Percentiles rank a stretch among this genome's conserved stretches.
phyloP scores from a whole-genome alignment of 1,139 yeast species.

The Entelexis paramagnoliae region DNA sequence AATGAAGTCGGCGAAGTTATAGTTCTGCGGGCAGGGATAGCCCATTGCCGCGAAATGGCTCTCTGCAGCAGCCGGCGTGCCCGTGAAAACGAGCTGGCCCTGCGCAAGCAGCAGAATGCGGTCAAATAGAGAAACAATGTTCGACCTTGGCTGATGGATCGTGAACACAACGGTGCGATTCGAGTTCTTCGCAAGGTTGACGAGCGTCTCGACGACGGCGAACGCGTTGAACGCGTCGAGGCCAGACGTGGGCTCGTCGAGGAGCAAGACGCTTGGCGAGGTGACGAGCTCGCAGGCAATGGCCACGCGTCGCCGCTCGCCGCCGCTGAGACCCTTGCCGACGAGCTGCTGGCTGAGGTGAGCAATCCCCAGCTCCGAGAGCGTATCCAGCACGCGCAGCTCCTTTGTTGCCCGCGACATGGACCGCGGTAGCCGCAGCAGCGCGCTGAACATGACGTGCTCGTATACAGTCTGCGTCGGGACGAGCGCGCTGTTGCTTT shows the following conservation, averaged over 20 bases:
- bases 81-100: slow-evolving; percentile 81
- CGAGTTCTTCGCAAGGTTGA: slow-evolving; percentile 65
- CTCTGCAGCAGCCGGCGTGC: slow-evolving; percentile 43
- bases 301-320: slow-evolving; percentile 46
- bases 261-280: slow-evolving; percentile 41
- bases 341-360: slow-evolving; percentile 75
- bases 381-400: slow-evolving; percentile 71
- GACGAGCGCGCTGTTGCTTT: slow-evolving; percentile 68
- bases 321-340: slow-evolving; percentile 93
- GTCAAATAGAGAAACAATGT: slow-evolving; percentile 84
- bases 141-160: slow-evolving; percentile 96
- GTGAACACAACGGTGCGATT: slow-evolving; percentile 84
- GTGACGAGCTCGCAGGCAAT: slow-evolving; percentile 45
- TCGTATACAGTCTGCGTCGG: slow-evolving; percentile 94
- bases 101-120: slow-evolving; percentile 67
- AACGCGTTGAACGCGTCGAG: slow-evolving; percentile 87
- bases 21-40: slow-evolving; percentile 74
- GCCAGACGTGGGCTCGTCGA: slow-evolving; percentile 65
- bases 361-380: slow-evolving; percentile 72
- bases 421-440: slow-evolving; percentile 68
- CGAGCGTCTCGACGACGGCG: slow-evolving; percentile 78
- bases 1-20: slow-evolving; percentile 85
- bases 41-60: slow-evolving; percentile 71
- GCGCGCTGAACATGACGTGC: slow-evolving; percentile 84
- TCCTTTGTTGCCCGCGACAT: slow-evolving; percentile 68